Evolutionary conservation across 345 rosid species (phyloP).

Genomic region (Dipteronia sinensis): DNA sequence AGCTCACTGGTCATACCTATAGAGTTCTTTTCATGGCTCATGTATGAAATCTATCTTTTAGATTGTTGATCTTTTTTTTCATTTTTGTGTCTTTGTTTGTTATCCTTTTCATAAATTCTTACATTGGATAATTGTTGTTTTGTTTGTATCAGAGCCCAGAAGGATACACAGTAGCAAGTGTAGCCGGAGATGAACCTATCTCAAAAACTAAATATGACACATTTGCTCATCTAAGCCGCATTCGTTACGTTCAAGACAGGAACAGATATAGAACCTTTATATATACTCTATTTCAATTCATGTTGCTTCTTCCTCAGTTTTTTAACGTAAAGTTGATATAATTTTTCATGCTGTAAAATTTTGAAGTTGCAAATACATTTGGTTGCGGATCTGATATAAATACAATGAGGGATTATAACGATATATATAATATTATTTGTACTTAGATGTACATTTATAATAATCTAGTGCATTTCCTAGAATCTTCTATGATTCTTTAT

Average conservation of each 20-base stretch:
- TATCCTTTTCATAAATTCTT: background rate
- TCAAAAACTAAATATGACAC: slow-evolving; percentile 33
- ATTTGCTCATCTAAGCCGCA: slow-evolving; percentile 30
- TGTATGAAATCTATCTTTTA: slow-evolving; percentile 11
- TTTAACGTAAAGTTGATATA: too few species aligned
- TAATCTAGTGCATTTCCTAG: too few species aligned
- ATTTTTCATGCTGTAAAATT: too few species aligned
- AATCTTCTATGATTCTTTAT: too few species aligned
- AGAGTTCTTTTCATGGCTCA: slow-evolving; percentile 50
- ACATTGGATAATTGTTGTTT: background rate
- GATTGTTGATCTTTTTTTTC: too few species aligned
- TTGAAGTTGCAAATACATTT: too few species aligned
- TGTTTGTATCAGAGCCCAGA: slow-evolving; percentile 39
- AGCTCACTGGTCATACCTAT: slow-evolving; percentile 45
- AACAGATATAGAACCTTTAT: too few species aligned
- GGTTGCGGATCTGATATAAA: too few species aligned
- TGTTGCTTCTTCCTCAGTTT: too few species aligned
- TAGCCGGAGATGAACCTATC: slow-evolving; percentile 41
- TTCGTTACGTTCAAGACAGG: slow-evolving; percentile 12
- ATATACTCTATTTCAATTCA: background rate
- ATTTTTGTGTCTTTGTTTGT: background rate
- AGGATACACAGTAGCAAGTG: slow-evolving; percentile 50
- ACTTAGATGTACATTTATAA: too few species aligned
- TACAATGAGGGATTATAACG: too few species aligned
- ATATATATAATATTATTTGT: too few species aligned